Base-by-base conservation (phyloP, 2,329 filamentous ascomycete species). In the Zasmidium citrigriseum region DNA sequence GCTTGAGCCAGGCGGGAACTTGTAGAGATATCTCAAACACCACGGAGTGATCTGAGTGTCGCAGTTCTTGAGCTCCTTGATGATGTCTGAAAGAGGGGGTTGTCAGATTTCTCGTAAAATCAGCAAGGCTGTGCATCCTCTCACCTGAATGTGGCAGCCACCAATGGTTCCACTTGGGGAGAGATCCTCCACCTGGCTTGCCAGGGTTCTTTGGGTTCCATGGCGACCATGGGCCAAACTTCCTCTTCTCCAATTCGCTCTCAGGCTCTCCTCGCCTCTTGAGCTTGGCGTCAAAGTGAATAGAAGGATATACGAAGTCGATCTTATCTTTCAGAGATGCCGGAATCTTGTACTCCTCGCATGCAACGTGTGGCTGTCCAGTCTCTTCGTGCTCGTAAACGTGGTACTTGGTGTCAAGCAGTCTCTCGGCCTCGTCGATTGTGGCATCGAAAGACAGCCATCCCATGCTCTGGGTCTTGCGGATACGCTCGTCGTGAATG, bases 401-500 rank as follows among this genome's bases (percentile, higher is more conserved):
- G 62, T 83, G 78, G 64, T 83, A 85, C 57, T 82, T 73, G 5
- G 83, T 79, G 63, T 78, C 77, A 49, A 86, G 76, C 18, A 86
- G 75, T 20, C 71, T 68, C 68, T 86, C 83, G 4, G 81, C 77
- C 67, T 86, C 80, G 34, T 77, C 72, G 2, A 80, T 80, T 4
- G 81, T 81, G 9, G 82, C 82, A 55, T 83, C 77, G 66, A 86
- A 84, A 11, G 77, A 73, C 20, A 86, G 84, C 82, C 83, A 86
- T 51, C 79, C 79, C 54, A 80, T 77, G 24, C 80, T 80, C 45
- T 77, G 75, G 0, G 83, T 82, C 46, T 83, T 77, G 44, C 72
- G 73, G 46, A 86, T 75, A 3, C 82, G 77, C 2, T 74, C 73
- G 2, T 70, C 68, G 18, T 76, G 66, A 46, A 87, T 82, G 5